These are phyloP conservation scores for Cornus controversa DNA, from an alignment of 148 eudicot genomes.

Conservation along the genomic window DNA sequence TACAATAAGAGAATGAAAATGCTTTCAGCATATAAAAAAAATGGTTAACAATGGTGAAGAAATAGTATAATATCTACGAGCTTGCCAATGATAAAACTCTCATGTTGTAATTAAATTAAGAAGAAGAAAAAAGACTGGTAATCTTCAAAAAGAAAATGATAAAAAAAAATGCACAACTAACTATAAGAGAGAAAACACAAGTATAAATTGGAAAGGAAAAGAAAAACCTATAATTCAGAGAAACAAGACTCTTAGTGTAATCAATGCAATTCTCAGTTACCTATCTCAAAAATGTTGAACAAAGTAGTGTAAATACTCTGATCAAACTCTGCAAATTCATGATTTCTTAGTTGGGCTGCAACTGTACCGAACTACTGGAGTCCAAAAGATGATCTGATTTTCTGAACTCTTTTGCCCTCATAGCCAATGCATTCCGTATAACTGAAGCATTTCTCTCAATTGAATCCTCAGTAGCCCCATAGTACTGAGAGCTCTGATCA, in stretches of 20 bases:
- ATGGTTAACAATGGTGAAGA: background rate
- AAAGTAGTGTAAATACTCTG: background rate
- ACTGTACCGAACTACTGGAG: background rate
- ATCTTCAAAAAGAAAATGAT: background rate
- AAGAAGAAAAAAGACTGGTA: background rate
- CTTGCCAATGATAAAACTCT: background rate
- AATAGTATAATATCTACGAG: background rate
- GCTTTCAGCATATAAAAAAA: background rate
- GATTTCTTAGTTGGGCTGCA: background rate
- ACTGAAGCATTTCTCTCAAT: constrained; percentile 25
- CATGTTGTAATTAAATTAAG: no score
- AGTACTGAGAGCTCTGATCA: constrained; percentile 21
- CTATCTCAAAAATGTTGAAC: constrained; percentile 5
- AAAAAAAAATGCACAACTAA: background rate
- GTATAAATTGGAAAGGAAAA: background rate
- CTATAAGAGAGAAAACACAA: background rate
- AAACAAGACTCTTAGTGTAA: constrained; percentile 9
- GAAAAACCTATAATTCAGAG: background rate
- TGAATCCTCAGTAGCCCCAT: constrained; percentile 19
- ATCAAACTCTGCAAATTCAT: background rate
- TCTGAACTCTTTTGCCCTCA: constrained; percentile 30
- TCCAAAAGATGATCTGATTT: background rate
- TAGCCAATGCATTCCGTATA: constrained; percentile 60
- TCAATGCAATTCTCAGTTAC: constrained; percentile 4
- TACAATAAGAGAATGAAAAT: background rate